These are phyloP conservation scores for Penicillium cataractarum DNA, from an alignment of 495 filamentous ascomycete genomes.

Conservation along the genomic window DNA sequence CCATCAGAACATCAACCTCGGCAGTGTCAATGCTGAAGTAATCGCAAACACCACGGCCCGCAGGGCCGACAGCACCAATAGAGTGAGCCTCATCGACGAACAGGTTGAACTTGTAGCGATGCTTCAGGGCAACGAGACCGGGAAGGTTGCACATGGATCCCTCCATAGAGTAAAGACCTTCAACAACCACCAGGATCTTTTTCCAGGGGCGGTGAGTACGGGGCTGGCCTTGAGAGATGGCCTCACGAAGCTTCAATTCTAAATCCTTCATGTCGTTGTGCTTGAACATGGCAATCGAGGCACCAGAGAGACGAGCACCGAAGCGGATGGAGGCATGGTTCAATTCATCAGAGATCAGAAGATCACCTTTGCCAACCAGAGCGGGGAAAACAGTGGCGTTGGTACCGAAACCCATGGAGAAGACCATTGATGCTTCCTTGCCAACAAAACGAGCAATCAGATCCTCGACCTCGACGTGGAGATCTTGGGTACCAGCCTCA, in stretches of 20 bases:
- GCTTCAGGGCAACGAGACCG: conserved; percentile 80
- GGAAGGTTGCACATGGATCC: conserved; percentile 97
- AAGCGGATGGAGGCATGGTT: conserved; percentile 98
- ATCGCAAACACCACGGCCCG: conserved; percentile 91
- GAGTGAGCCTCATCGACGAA: conserved; percentile 98
- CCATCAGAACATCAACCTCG: conserved; percentile 96
- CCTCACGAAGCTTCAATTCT: conserved; percentile 81
- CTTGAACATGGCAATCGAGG: conserved; percentile 93
- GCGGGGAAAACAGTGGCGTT: conserved; percentile 91
- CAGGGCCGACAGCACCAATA: conserved; percentile 87
- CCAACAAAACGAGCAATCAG: conserved; percentile 89
- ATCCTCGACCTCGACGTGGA: conserved; percentile 86
- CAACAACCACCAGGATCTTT: conserved; percentile 95
- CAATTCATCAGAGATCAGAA: conserved; percentile 94
- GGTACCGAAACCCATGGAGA: conserved; percentile 98
- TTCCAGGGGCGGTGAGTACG: conserved; percentile 97
- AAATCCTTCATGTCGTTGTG: conserved; percentile 94
- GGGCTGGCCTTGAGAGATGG: conserved; percentile 93
- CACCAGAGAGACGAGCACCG: conserved; percentile 89
- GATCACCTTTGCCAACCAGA: conserved; percentile 84
- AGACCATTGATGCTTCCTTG: conserved; percentile 92
- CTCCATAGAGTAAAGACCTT: conserved; percentile 99
- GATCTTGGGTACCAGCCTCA: conserved; percentile 85
- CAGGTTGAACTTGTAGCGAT: conserved; percentile 93
- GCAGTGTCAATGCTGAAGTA: conserved; percentile 89